Conservation (phyloP, 192 early-diverging fungal species). For the Coemansia asiatica region DNA sequence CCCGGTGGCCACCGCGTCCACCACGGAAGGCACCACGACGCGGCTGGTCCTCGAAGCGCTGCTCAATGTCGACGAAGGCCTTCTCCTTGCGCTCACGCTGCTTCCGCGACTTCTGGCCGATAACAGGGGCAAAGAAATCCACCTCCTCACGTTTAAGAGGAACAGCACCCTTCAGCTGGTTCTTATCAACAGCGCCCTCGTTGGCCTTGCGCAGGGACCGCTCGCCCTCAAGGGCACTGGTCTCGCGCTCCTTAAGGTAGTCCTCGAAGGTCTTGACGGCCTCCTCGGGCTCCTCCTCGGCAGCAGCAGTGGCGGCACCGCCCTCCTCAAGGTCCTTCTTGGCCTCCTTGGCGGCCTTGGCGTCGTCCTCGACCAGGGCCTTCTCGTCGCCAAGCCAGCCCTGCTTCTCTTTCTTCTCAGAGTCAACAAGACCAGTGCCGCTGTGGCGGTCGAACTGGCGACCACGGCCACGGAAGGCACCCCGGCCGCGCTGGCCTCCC, state of each 20-base stretch:
- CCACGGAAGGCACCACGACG: conserved; percentile 63
- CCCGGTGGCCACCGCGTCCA: conserved; percentile 49
- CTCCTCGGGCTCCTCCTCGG: conserved; percentile 72
- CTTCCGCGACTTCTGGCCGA: conserved; percentile 58
- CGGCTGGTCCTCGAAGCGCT: conserved; percentile 68
- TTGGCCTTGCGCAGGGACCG: conserved; percentile 78
- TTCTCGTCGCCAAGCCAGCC: conserved; percentile 67
- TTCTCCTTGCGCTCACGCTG: conserved; percentile 73
- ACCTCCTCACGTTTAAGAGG: conserved; percentile 71
- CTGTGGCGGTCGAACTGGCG: conserved; percentile 87
- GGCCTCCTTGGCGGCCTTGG: conserved; percentile 41
- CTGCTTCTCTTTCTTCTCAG: conserved; percentile 89
- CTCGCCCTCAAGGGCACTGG: conserved; percentile 57
- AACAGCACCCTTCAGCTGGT: conserved; percentile 78
- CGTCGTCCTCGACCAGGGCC: conserved; percentile 39
- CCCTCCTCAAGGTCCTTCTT: conserved; percentile 39
- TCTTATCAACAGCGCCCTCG: conserved; percentile 76
- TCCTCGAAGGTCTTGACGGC: conserved; percentile 84
- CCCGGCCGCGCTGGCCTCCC: conserved; percentile 54
- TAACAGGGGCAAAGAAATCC: conserved; percentile 67
- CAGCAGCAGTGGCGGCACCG: conserved; percentile 36
- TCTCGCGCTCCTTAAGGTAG: conserved; percentile 73
- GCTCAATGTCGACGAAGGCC: conserved; percentile 74
- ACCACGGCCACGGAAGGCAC: conserved; percentile 61
- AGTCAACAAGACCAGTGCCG: conserved; percentile 73